Base-by-base conservation (phyloP, 2,329 filamentous ascomycete species). In the Endoconidiophora polonica region DNA sequence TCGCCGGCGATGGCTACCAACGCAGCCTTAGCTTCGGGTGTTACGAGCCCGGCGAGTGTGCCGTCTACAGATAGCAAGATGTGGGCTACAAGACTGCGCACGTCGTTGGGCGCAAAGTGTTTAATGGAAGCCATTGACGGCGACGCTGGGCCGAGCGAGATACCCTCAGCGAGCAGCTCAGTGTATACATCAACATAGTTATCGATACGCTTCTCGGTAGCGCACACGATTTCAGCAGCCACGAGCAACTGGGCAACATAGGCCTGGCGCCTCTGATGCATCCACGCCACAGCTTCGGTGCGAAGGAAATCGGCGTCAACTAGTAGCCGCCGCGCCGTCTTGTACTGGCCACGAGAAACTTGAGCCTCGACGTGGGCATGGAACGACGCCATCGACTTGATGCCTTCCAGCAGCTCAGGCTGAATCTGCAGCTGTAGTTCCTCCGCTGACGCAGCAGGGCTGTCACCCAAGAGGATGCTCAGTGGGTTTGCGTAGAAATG, bases 401-500 rank as follows among this genome's bases (percentile, higher is more conserved):
- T 62, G 9, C 81, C 79, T 56, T 85, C 76, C 5, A 82, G 62
- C 56, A 85, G 80, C 53, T 81, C 74, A 1, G 65, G 58, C 46
- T 81, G 70, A 1, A 85, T 55, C 1, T 67, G 48, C n/a, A 54
- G 50, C 12, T 60, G 38, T 2, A 24, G 5, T 3, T 14, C 55
- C 14, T 59, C 52, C n/a, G 26, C 38, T 56, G 42, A 58, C 12
- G 48, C 18, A 16, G 26, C 51, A 20, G 50, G 56, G 37, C 54
- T 56, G 22, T 54, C 54, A 2, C 65, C 65, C 7, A 79, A 62
- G 33, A 90, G 70, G 3, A 86, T 62, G 54, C 79, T 85, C 3
- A 87, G 67, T 1, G 81, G 76, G 57, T 87, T 90, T 38, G 81
- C 82, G 57, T 86, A 90, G 59, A 85, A 90, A 60, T 87, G 83